Conservation (phyloP, 371 early-diverging fungal species). For the Apophysomyces ossiformis region DNA sequence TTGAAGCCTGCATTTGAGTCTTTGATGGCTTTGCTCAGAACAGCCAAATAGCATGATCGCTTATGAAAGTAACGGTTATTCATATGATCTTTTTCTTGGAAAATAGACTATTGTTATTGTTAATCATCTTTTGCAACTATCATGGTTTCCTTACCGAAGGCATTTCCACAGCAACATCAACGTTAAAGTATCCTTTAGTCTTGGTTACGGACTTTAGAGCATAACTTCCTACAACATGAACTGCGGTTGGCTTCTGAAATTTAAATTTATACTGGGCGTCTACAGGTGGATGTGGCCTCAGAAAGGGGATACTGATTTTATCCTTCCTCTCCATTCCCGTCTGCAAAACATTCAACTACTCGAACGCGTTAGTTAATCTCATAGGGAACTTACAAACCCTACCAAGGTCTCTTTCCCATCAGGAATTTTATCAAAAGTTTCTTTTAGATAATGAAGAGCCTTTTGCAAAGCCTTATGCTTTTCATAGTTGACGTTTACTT, state of each 20-base stretch:
- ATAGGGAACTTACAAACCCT: slow-evolving; percentile 21
- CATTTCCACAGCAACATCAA: slow-evolving; percentile 95
- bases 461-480: slow-evolving; percentile 75
- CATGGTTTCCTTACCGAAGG: slow-evolving; percentile 58
- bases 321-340: slow-evolving; percentile 52
- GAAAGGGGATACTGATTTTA: slow-evolving; percentile 74
- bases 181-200: slow-evolving; percentile 65
- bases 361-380: slow-evolving; percentile 1
- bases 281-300: slow-evolving; percentile 68
- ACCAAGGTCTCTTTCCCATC: slow-evolving; percentile 54
- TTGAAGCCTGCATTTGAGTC: slow-evolving; percentile 59
- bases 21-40: slow-evolving; percentile 57
- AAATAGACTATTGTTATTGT: slow-evolving; percentile 51
- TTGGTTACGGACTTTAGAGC: slow-evolving; percentile 79
- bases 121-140: neutral
- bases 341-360: slow-evolving; percentile 52
- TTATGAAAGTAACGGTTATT: slow-evolving; percentile 96
- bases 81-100: slow-evolving; percentile 91
- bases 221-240: slow-evolving; percentile 91
- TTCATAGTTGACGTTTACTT: slow-evolving; percentile 68
- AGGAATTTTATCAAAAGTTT: slow-evolving; percentile 57
- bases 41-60: slow-evolving; percentile 89
- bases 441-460: slow-evolving; percentile 70
- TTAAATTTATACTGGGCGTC: slow-evolving; percentile 78
- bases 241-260: slow-evolving; percentile 74